These are phyloP conservation scores for Lasiosphaeria ovina DNA, from an alignment of 495 filamentous ascomycete species.

Conservation along the genomic window DNA sequence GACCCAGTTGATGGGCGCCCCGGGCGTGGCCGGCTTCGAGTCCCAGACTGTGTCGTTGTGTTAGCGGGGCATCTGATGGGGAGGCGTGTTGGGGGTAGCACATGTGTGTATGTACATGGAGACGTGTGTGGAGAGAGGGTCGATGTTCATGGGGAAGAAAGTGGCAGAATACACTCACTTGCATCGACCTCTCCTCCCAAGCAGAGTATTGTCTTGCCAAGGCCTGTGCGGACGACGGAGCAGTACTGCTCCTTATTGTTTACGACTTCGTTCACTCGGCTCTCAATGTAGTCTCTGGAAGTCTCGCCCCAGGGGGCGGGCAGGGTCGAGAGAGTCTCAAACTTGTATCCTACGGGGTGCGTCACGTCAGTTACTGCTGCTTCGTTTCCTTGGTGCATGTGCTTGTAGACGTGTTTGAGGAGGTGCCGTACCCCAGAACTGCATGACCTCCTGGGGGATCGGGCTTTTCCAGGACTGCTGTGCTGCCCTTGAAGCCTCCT, in stretches of 20 bases:
- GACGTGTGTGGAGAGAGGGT: neutral
- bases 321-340: constrained; percentile 80
- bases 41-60: constrained; percentile 67
- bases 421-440: constrained; percentile 54
- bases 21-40: constrained; percentile 62
- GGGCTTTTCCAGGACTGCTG: constrained; percentile 56
- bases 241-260: constrained; percentile 92
- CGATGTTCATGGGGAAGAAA: neutral
- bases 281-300: constrained; percentile 72
- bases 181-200: constrained; percentile 97
- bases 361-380: constrained; percentile 9
- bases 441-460: constrained; percentile 43
- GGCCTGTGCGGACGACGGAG: constrained; percentile 82
- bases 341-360: constrained; percentile 77
- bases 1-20: constrained; percentile 79
- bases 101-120: too few species aligned
- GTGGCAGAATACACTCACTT: constrained; percentile 44
- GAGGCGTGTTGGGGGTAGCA: neutral
- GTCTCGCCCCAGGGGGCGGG: constrained; percentile 68
- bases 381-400: too few species aligned
- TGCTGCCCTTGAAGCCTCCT: constrained; percentile 51
- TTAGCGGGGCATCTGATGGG: neutral
- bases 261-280: constrained; percentile 64
- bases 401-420: neutral
- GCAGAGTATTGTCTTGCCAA: constrained; percentile 68